phyloP scores from a whole-genome alignment of 2,329 filamentous ascomycete species.

The Phaeosphaeria sp. region DNA sequence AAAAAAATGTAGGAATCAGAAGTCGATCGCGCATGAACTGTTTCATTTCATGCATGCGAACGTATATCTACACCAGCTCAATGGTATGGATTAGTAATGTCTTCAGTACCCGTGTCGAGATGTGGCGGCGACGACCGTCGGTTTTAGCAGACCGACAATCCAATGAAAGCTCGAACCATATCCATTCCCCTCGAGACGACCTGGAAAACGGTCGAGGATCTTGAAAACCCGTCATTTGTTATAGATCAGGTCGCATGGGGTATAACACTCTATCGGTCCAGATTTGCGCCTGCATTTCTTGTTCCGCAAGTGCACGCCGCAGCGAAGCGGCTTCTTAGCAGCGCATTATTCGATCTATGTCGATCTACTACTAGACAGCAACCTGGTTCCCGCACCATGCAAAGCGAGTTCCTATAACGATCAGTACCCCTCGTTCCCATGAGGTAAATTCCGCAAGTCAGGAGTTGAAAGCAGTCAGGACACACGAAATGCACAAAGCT shows the following conservation, averaged over 20 bases:
- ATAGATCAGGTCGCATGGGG: not conserved
- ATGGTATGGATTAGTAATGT: not conserved
- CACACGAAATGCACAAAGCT: too few species aligned
- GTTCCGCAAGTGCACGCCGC: not conserved
- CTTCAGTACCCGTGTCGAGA: not conserved
- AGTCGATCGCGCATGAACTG: too few species aligned
- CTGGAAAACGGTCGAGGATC: not conserved
- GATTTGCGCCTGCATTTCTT: not conserved
- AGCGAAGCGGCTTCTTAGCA: not conserved
- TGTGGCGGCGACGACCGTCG: not conserved
- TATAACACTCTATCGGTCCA: not conserved
- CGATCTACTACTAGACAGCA: not conserved
- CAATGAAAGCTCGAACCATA: not conserved
- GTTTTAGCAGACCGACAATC: not conserved
- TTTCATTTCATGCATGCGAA: not conserved
- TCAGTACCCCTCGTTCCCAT: not conserved
- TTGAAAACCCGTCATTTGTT: not conserved
- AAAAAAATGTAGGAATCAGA: too few species aligned
- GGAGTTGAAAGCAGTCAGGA: too few species aligned
- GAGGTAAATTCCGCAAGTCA: not conserved
- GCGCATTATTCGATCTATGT: slow-evolving; percentile 1
- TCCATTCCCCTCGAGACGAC: not conserved
- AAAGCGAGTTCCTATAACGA: not conserved
- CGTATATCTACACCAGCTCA: not conserved
- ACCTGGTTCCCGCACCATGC: not conserved